A percentile compares a stretch with the other conserved stretches of the same genome.
These are phyloP conservation scores for Solanum microdontum DNA, from an alignment of 257 asterid genomes.

Conservation along the genomic window DNA sequence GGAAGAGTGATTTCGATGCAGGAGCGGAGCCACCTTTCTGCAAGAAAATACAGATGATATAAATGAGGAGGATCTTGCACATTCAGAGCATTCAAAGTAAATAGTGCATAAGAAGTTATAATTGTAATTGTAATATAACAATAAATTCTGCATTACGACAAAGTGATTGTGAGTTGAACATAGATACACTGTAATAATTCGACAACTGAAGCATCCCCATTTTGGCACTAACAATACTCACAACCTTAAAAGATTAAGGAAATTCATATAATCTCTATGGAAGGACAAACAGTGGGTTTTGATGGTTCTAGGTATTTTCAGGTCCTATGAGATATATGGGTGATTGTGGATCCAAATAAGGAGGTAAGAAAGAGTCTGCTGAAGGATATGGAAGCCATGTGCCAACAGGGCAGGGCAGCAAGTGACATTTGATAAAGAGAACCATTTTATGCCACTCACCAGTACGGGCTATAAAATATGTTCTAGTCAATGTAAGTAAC, in stretches of 20 bases:
- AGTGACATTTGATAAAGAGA: background rate
- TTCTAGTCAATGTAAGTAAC: background rate
- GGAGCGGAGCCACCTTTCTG: slow-evolving; percentile 62
- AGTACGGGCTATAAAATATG: background rate
- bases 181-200: background rate
- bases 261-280: background rate
- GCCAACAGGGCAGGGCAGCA: background rate
- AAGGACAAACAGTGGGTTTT: background rate
- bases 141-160: background rate
- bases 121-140: background rate
- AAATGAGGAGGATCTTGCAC: background rate
- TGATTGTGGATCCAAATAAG: background rate
- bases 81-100: background rate
- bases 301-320: background rate
- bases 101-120: background rate
- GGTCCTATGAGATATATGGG: background rate
- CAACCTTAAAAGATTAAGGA: background rate
- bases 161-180: background rate
- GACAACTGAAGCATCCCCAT: background rate
- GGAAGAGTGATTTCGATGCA: slow-evolving; percentile 65
- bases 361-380: background rate
- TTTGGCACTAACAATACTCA: background rate
- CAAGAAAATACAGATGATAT: slow-evolving; percentile 6
- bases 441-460: background rate
- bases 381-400: background rate